Evolutionary conservation across 192 early-diverging fungal species (phyloP), one percentile per base, ranked within the genome.

Genomic region (Spinellus fusiger): DNA sequence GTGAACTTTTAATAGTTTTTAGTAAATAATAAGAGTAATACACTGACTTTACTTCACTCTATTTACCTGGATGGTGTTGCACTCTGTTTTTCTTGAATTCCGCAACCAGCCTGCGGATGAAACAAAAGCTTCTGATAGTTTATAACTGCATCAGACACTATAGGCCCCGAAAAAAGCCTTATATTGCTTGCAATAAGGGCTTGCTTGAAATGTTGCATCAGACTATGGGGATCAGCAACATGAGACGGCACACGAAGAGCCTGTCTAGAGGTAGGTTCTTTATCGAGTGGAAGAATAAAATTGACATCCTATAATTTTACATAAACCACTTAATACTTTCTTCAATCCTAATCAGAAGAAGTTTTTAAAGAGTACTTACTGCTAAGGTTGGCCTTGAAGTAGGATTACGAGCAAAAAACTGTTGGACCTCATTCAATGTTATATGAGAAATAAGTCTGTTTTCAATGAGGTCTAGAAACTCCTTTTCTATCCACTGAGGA

Each of bases 171-270:
- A 44, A 64, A 64, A 1, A 54, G 40, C 16, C 40, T 44, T 34
- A 64, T 56, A 48, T 56, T 64, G 18, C 56, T 54, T 16, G 44
- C 54, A 18, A 61, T 33, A 5, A 87, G 20, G 32, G 75, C 77
- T 59, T 90, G 88, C 54, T 85, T 78, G 16, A 87, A 69, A 48
- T 80, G 76, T 49, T 84, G 65, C 35, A 92, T 62, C n/a, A 88
- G 85, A 1, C 82, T 71, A 59, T 76, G 73, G 12, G 81, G 80
- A 54, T 77, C 80, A 16, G 73, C 66, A 22, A 92, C 74, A 26
- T 74, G 64, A 7, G 52, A 35, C 3, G 87, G 84, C 23, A 90
- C 65, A 18, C 70, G 50, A 33, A 87, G 59, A 12, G 59, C 66
- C 59, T 78, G 60, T 3, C 68, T 40, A 23, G 59, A 38, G n/a